A percentile compares a stretch with the other conserved stretches of the same genome.
Evolutionary conservation across 2,329 filamentous ascomycete genomes (phyloP).

Genomic region (Xylaria sp.): DNA sequence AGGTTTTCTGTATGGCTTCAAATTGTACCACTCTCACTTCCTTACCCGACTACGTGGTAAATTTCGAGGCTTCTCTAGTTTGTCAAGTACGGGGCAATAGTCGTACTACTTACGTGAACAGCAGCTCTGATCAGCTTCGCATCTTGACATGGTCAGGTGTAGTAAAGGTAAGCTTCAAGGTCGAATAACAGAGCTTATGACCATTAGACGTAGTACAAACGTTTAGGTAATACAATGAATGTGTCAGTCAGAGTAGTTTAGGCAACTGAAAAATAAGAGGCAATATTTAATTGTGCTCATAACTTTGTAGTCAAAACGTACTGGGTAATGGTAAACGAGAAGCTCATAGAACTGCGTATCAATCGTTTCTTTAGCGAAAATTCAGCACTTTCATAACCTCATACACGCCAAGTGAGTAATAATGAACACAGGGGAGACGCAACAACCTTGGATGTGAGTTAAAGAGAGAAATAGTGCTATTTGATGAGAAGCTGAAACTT

Average conservation of each 20-base stretch:
- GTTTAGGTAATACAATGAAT: not conserved
- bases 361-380: not conserved
- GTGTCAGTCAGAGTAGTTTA: not conserved
- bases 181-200: not conserved
- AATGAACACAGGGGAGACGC: too few species aligned
- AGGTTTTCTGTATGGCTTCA: slow-evolving; percentile 7
- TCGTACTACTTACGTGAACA: not conserved
- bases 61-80: not conserved
- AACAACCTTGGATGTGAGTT: not conserved
- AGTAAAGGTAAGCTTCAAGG: not conserved
- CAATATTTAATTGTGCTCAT: not conserved
- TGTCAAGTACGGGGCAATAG: not conserved
- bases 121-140: not conserved
- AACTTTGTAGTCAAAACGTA: not conserved
- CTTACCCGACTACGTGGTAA: not conserved
- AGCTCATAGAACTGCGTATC: not conserved
- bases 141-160: not conserved
- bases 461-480: too few species aligned
- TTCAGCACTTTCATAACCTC: not conserved
- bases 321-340: not conserved
- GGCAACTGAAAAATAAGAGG: not conserved
- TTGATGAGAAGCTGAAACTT: not conserved
- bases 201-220: not conserved
- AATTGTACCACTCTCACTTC: slow-evolving; percentile 10
- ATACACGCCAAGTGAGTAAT: too few species aligned